A percentile compares a stretch with the other conserved stretches of the same genome.
phyloP scores from a whole-genome alignment of 2,329 filamentous ascomycete species.

The Ophiostoma quercus region DNA sequence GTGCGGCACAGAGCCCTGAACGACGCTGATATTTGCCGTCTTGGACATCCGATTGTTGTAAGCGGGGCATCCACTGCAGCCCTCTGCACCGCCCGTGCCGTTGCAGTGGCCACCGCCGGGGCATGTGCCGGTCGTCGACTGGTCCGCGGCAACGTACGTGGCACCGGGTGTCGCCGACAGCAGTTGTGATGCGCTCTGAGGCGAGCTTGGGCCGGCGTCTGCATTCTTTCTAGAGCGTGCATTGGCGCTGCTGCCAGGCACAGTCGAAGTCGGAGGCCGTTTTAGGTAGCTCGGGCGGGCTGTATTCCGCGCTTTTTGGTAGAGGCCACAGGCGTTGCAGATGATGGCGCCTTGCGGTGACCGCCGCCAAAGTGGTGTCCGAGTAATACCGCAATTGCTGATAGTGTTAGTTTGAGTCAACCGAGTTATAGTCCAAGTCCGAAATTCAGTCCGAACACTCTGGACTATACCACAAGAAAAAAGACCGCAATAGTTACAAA shows the following conservation, averaged over 20 bases:
- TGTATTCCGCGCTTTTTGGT: slow-evolving; percentile 88
- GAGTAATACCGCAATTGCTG: slow-evolving; percentile 92
- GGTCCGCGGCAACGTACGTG: slow-evolving; percentile 72
- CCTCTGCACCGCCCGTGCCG: slow-evolving; percentile 89
- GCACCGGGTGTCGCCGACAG: slow-evolving; percentile 45
- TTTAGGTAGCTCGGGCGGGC: slow-evolving; percentile 86
- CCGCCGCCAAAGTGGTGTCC: slow-evolving; percentile 89
- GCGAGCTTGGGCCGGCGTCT: slow-evolving; percentile 36
- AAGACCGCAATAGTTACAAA: too few relatives aligned
- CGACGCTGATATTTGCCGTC: slow-evolving; percentile 64
- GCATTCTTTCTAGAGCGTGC: slow-evolving; percentile 39
- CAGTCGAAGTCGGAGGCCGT: slow-evolving; percentile 57
- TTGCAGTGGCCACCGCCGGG: slow-evolving; percentile 94
- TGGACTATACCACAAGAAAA: not conserved
- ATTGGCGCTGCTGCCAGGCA: slow-evolving; percentile 29
- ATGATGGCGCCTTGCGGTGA: slow-evolving; percentile 91
- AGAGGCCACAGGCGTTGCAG: slow-evolving; percentile 95
- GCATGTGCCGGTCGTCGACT: slow-evolving; percentile 76
- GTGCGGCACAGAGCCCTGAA: slow-evolving; percentile 34
- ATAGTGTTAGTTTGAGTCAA: not conserved
- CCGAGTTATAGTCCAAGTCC: not conserved
- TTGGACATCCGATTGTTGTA: slow-evolving; percentile 97
- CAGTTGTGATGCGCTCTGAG: slow-evolving; percentile 39
- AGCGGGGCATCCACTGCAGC: slow-evolving; percentile 90
- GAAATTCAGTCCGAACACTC: not conserved